Percentiles rank a stretch among this genome's conserved stretches.
phyloP scores from a whole-genome alignment of 768 basidiomycete species.

The Auricularia sp. region DNA sequence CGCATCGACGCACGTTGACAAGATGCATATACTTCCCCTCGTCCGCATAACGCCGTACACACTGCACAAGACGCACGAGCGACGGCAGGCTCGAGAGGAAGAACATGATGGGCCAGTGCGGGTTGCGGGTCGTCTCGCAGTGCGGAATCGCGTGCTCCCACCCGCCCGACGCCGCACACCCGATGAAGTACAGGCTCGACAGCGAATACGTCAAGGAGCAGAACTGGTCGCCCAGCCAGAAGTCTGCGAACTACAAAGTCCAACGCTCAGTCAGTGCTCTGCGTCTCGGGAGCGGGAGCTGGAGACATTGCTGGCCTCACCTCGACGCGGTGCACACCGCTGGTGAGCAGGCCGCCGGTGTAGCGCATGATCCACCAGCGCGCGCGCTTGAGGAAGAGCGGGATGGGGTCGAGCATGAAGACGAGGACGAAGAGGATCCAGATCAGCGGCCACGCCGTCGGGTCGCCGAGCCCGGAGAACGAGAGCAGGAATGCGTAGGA shows the following conservation, averaged over 20 bases:
- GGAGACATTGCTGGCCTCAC: constrained; percentile 28
- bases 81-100: constrained; percentile 57
- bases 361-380: constrained; percentile 76
- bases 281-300: background rate
- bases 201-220: constrained; percentile 71
- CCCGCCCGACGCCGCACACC: constrained; percentile 55
- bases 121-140: constrained; percentile 34
- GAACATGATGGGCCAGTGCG: constrained; percentile 54
- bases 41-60: constrained; percentile 77
- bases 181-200: constrained; percentile 61
- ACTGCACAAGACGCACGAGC: constrained; percentile 71
- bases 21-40: constrained; percentile 66
- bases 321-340: constrained; percentile 68
- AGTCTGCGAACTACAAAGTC: constrained; percentile 57
- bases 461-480: constrained; percentile 55
- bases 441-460: constrained; percentile 68
- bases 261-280: background rate
- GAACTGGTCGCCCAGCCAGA: constrained; percentile 85
- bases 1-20: constrained; percentile 55
- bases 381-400: constrained; percentile 47
- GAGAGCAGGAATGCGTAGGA: constrained; percentile 81
- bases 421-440: constrained; percentile 61
- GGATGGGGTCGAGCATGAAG: constrained; percentile 68
- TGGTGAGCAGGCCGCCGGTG: constrained; percentile 49
- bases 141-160: constrained; percentile 40